Evolutionary conservation across 495 filamentous ascomycete species (phyloP), one percentile per base, ranked within the genome.

Genomic region (Aspergillus biplanus): DNA sequence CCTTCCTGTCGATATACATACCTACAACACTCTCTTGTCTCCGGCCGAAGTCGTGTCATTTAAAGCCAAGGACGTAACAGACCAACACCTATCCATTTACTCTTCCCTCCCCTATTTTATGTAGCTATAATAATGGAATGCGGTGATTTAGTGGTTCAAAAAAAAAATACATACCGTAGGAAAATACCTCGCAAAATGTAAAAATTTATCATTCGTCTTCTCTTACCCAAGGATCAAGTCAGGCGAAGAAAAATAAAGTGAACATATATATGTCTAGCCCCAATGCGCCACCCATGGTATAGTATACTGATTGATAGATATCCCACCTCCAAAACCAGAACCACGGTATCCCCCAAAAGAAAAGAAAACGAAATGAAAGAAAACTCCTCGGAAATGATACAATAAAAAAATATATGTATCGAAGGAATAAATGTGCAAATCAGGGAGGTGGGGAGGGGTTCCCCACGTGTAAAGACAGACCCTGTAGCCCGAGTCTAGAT

Each of bases 1-100:
- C 32, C 37, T 65, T 62, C 63, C 54, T 54, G 58, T 65, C 52
- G 47, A 61, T 65, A 61, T 64, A 56, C 52, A 62, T 56, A 62
- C 53, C 56, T 11, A 53, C 53, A 46, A 50, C 47, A 50, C 31
- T 62, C 42, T 42, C 42, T 50, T 33, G 39, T 47, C 32, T 42
- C 32, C 13, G 7, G 15, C n/a, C n/a, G 47, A 54, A 33, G 49
- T 55, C 48, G 37, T 58, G 53, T 58, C 35, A 56, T 44, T 16
- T 39, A 56, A 56, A 42, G 56, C 31, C 32, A 44, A 47, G 39
- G 21, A 54, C 52, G 33, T 54, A 58, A 42, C 32, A 15, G 13
- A 33, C 16, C 39, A 58, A 58, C 55, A 44, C n/a, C 55, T 39
- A n/a, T 32, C 37, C 37, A 47, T 46, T 4, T 46, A 58, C 21